These are phyloP conservation scores for Phaeosphaeria sp. DNA, from an alignment of 2,329 filamentous ascomycete genomes.

Conservation along the genomic window DNA sequence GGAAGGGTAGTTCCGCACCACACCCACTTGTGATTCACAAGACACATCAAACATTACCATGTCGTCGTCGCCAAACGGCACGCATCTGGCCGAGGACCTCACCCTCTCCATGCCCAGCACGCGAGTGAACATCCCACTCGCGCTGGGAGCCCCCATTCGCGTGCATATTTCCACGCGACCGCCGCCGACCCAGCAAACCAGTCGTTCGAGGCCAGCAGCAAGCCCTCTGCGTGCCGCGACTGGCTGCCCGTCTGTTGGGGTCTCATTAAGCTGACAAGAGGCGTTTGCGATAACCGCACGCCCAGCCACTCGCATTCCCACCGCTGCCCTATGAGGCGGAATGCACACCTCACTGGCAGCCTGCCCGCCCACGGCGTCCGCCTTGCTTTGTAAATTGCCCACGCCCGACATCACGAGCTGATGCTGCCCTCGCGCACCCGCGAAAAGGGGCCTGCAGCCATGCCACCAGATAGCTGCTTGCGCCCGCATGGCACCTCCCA, in stretches of 20 bases:
- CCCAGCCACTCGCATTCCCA: conserved; percentile 19
- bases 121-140: conserved; percentile 1
- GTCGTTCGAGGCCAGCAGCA: not conserved
- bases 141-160: not conserved
- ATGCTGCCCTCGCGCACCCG: not conserved
- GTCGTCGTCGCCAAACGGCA: not conserved
- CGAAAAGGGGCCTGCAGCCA: conserved; percentile 14
- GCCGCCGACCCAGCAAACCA: not conserved
- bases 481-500: not conserved
- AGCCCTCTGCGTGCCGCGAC: conserved; percentile 4
- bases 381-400: not conserved
- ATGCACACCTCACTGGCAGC: conserved; percentile 18
- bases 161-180: not conserved
- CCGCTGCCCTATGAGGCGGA: conserved; percentile 17
- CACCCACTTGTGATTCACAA: conserved; percentile 18
- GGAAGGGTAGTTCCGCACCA: conserved; percentile 17
- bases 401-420: not conserved
- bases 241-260: conserved; percentile 10
- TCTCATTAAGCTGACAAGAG: conserved; percentile 25
- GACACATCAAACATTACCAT: conserved; percentile 15
- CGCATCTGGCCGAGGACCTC: too few species aligned
- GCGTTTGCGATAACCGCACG: conserved; percentile 16
- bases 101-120: not conserved
- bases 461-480: not conserved
- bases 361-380: not conserved